Base-by-base conservation (phyloP, 352 stramenopile species). In the Phytophthora litchii region DNA sequence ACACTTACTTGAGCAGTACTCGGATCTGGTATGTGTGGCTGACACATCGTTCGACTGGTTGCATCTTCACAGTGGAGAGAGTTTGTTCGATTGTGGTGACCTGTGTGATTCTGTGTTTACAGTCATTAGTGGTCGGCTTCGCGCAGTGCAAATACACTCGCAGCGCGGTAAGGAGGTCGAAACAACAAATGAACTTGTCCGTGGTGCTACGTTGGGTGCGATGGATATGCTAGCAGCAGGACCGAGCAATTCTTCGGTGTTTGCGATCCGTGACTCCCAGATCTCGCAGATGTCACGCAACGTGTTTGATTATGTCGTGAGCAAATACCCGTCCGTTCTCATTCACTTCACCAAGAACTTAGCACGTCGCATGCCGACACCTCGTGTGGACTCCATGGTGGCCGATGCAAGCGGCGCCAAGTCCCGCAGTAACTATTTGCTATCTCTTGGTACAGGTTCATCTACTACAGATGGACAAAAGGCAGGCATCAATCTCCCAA, bases 261-360 rank as follows among this genome's bases (percentile, higher is more conserved):
- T 93, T 70, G 84, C 86, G 3, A 86, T 93, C 45, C 86, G 86
- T 25, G 86, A 95, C 54, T 95, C 83, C 0, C 83, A 94, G 48
- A 92, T 95, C 41, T 87, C 84, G n/a, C 77, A 92, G 44, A 95
- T 95, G 86, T 86, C 86, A 1, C 74, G 85, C 8, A 88, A 86
- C 48, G 84, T 95, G 19, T 94, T 95, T 36, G 86, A 95, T 58
- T 95, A 86, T 50, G 70, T 95, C 14, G 78, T 95, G 43, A 88
- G 68, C 42, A 70, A 76, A 10, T 58, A 83, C 27, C 84, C 86
- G 17, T 81, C 67, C 0, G 86, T 93, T 1, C 54, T 95, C 10
- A 60, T 93, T 38, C 81, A 94, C 47, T 93, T 95, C 27, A 95
- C 86, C 13, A 92, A 81, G 13, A 88, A 80, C 25, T 47, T 94